A percentile compares a stretch with the other conserved stretches of the same genome.
These are phyloP conservation scores for Linum usitatissimum DNA, from an alignment of 345 rosid species.

Conservation along the genomic window DNA sequence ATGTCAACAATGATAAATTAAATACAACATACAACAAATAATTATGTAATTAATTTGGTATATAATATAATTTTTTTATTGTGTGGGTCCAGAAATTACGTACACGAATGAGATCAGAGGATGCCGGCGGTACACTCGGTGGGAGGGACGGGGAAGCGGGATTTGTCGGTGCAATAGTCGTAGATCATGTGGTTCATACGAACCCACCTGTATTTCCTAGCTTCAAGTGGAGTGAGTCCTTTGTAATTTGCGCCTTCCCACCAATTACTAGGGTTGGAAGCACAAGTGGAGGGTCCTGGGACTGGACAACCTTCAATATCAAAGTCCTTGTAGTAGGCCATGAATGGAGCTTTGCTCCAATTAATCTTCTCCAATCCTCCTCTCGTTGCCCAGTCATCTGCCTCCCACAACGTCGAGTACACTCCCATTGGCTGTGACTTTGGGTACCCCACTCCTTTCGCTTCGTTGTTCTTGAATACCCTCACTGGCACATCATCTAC, in stretches of 20 bases:
- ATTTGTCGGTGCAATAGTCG: constrained; percentile 72
- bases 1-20: too few species aligned
- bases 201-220: constrained; percentile 83
- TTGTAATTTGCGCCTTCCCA: constrained; percentile 66
- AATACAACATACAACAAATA: too few species aligned
- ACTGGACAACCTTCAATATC: constrained; percentile 80
- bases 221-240: constrained; percentile 55
- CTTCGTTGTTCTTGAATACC: constrained; percentile 78
- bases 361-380: constrained; percentile 85
- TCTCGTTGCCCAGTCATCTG: constrained; percentile 97
- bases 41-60: too few species aligned
- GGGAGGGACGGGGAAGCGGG: constrained; percentile 68
- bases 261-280: constrained; percentile 54
- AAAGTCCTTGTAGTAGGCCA: constrained; percentile 74
- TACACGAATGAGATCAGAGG: constrained; percentile 20
- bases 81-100: too few species aligned
- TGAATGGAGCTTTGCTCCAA: constrained; percentile 87
- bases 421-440: constrained; percentile 74
- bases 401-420: constrained; percentile 92
- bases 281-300: constrained; percentile 66
- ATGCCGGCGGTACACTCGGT: constrained; percentile 68
- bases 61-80: too few species aligned
- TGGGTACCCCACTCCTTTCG: constrained; percentile 54
- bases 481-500: constrained; percentile 81
- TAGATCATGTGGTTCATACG: constrained; percentile 87